Evolutionary conservation across 129 eudicot species (phyloP).

Genomic region (Cynara cardunculus): DNA sequence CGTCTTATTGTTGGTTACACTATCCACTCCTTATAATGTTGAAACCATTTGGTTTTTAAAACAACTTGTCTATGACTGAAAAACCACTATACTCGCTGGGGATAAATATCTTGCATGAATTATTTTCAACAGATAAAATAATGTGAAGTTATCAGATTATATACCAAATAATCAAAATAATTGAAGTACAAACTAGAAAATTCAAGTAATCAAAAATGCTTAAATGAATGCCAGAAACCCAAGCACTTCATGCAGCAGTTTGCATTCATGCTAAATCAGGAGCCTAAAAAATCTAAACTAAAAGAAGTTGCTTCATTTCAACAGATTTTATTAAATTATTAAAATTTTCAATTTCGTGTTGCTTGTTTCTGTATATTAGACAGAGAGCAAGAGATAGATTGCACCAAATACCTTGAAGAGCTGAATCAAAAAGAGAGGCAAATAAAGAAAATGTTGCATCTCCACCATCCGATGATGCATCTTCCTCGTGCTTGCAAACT

Average conservation of each 20-base stretch:
- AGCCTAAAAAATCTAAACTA: background rate
- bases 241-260: background rate
- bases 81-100: background rate
- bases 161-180: background rate
- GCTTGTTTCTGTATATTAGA: background rate
- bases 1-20: background rate
- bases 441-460: conserved; percentile 61
- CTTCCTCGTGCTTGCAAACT: conserved; percentile 58
- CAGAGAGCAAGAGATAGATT: background rate
- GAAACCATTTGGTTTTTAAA: background rate
- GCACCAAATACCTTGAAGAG: conserved; percentile 70
- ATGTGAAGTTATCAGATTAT: background rate
- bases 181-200: background rate
- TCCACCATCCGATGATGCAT: conserved; percentile 42
- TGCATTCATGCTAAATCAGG: background rate
- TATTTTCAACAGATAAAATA: background rate
- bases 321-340: background rate
- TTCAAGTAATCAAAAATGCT: background rate
- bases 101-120: background rate
- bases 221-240: background rate
- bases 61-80: background rate
- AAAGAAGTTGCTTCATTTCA: background rate
- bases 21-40: background rate
- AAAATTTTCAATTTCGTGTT: background rate
- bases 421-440: conserved; percentile 84